Base-by-base conservation (phyloP, 768 basidiomycete genomes). In the Terana coerulea region DNA sequence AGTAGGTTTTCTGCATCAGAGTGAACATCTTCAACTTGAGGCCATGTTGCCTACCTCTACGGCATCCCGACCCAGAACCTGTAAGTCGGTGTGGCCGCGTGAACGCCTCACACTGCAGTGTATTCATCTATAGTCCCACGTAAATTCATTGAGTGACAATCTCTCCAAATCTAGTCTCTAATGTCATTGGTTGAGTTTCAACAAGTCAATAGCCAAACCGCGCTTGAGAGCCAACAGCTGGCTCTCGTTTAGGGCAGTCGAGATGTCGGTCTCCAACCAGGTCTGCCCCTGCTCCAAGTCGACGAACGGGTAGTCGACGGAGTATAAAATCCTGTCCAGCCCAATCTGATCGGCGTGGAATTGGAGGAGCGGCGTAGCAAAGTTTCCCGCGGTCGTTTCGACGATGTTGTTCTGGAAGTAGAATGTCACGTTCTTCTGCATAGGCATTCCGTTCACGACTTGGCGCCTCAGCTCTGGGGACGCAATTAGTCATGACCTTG, bases 391-490 rank as follows among this genome's bases (percentile, higher is more conserved):
- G 9, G 45, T 46, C 29, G 45, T 46, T 31, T 46, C 45, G 29
- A 46, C 21, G 19, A 46, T 46, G 45, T 46, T 46, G 17, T 31
- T 33, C 30, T 46, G 45, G 21, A 46, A 33, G 19, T 46, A 46
- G 30, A 33, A 46, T 9, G 45, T 46, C 14, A 46, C 45, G 17
- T 46, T 46, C 19, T 33, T 31, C 45, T 33, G 30, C 45, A 46
- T 46, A 11, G 45, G 45, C 45, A 46, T 46, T 21, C 45, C 45
- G 9, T 12, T 21, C 6, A 21, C 19, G 10, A 34, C 8, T 24
- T 46, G 45, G 3, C 45, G 45, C 14, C 30, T 31, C 30, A 46
- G 45, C 45, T 46, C 45, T 46, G 45, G n/a, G n/a, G n/a, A n/a
- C 14, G 15, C 15, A 24, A 19, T 14, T 2, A 43, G 24, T 2